A percentile compares a stretch with the other conserved stretches of the same genome.
phyloP scores from a whole-genome alignment of 2,329 filamentous ascomycete genomes.

The Chaetothyriales sp. region DNA sequence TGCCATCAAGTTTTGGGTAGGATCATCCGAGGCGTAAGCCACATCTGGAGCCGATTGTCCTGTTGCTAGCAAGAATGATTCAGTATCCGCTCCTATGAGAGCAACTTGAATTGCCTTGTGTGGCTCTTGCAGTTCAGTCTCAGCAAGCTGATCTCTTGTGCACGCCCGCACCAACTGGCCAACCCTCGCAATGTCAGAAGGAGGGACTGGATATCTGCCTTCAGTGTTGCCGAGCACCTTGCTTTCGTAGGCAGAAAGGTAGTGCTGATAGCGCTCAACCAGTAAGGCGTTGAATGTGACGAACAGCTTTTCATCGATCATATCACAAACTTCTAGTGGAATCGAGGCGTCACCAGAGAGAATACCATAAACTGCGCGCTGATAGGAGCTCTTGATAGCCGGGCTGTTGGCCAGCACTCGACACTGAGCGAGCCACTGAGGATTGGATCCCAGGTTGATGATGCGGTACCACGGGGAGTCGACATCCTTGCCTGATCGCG shows the following conservation, averaged over 20 bases:
- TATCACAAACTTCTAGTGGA: conserved; percentile 59
- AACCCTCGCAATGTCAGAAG: conserved; percentile 5
- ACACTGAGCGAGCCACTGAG: conserved; percentile 11
- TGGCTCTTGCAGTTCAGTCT: conserved; percentile 28
- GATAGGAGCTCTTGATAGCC: conserved; percentile 53
- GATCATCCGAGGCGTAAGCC: conserved; percentile 19
- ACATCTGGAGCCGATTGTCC: conserved; percentile 28
- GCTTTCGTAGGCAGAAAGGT: conserved; percentile 32
- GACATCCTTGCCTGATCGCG: conserved; percentile 22
- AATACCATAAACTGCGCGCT: conserved; percentile 78
- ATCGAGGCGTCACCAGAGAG: conserved; percentile 71
- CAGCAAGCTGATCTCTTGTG: conserved; percentile 7
- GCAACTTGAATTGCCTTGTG: conserved; percentile 31
- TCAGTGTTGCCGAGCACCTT: conserved; percentile 32
- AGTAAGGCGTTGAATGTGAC: conserved; percentile 76
- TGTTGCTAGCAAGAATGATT: conserved; percentile 26
- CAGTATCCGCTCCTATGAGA: conserved; percentile 29
- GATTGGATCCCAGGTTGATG: conserved; percentile 14
- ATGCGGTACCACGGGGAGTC: conserved; percentile 19
- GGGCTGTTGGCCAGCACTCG: conserved; percentile 41
- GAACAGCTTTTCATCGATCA: conserved; percentile 78
- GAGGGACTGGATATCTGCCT: conserved; percentile 6
- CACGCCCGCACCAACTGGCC: conserved; percentile 4
- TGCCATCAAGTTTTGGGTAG: neutral
- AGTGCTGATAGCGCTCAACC: conserved; percentile 63